Conservation (phyloP, 352 stramenopile species). For the Pythium insidiosum region DNA sequence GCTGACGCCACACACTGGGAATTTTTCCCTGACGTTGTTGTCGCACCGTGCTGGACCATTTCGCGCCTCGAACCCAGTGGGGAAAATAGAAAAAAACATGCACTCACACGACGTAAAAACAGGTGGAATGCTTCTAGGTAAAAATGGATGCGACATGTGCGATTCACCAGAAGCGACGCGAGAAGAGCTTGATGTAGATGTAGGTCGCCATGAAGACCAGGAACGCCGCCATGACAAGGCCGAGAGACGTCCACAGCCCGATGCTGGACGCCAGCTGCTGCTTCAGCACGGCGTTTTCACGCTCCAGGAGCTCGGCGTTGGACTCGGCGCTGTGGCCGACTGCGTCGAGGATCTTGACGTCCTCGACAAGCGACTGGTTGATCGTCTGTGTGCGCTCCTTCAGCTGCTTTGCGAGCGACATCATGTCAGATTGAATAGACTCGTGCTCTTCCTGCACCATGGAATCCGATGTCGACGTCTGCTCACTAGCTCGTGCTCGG, state of each 20-base stretch:
- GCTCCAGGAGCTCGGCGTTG: constrained; percentile 48
- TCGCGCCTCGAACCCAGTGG: too few species aligned
- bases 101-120: too few species aligned
- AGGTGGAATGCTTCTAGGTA: too few species aligned
- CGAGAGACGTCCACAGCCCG: constrained; percentile 67
- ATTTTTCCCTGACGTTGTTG: too few species aligned
- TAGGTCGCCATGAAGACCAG: constrained; percentile 63
- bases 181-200: constrained; percentile 79
- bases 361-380: constrained; percentile 58
- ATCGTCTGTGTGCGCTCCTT: constrained; percentile 71
- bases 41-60: too few species aligned
- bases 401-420: constrained; percentile 56
- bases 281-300: constrained; percentile 53
- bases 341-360: constrained; percentile 69
- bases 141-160: too few species aligned
- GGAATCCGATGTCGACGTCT: constrained; percentile 26
- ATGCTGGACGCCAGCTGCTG: constrained; percentile 64
- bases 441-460: constrained; percentile 56
- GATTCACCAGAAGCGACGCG: constrained; percentile 27
- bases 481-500: constrained; percentile 14
- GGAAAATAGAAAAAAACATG: too few species aligned
- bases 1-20: too few species aligned
- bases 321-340: constrained; percentile 64
- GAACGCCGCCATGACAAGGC: constrained; percentile 48
- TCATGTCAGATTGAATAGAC: constrained; percentile 66